phyloP scores from a whole-genome alignment of 1,284 basidiomycete species.

The Pseudozyma flocculosa region DNA sequence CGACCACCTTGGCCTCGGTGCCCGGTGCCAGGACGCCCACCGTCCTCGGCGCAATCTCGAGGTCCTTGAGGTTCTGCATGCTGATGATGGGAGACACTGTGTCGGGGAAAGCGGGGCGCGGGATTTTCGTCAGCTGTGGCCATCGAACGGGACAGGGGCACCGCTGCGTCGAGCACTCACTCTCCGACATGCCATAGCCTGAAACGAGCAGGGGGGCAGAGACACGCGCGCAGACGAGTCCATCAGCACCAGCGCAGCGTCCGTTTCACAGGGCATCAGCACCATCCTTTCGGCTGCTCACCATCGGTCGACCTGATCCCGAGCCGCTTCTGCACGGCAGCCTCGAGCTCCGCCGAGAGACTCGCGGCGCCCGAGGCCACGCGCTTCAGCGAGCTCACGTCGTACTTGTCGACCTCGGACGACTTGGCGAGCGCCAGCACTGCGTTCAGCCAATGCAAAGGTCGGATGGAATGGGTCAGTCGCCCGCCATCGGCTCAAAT shows the following conservation, averaged over 20 bases:
- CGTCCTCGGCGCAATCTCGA: conserved; percentile 30
- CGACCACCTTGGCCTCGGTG: conserved; percentile 47
- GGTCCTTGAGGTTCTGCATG: conserved; percentile 44
- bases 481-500: too few relatives aligned
- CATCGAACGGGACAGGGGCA: background rate
- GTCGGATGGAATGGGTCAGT: too few relatives aligned
- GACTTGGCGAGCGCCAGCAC: conserved; percentile 50
- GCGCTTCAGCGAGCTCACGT: conserved; percentile 42
- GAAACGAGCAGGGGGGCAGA: background rate
- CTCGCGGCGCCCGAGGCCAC: conserved; percentile 52
- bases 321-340: conserved; percentile 38
- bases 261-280: too few relatives aligned
- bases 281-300: too few relatives aligned
- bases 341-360: conserved; percentile 39
- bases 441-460: background rate
- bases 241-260: too few relatives aligned
- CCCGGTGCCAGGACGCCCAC: conserved; percentile 49
- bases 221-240: background rate
- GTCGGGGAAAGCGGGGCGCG: background rate
- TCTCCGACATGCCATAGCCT: conserved; percentile 56
- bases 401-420: conserved; percentile 44
- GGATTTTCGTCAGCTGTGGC: too few relatives aligned
- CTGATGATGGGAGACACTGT: conserved; percentile 50
- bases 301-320: conserved; percentile 49
- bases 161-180: background rate